phyloP scores from a whole-genome alignment of 768 basidiomycete genomes.

The Amanita subjunquillea region DNA sequence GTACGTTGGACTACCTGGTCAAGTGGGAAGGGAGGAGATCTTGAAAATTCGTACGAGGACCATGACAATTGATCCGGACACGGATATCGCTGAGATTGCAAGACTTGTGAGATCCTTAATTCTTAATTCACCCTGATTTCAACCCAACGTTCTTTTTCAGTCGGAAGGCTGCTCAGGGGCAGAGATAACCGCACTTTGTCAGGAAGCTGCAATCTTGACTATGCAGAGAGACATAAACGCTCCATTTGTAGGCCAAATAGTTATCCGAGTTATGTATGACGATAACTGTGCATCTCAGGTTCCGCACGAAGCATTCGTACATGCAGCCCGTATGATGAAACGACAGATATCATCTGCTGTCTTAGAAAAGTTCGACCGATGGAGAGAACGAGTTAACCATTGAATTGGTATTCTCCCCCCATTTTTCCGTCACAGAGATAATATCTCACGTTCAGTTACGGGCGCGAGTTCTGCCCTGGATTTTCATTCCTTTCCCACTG shows the following conservation, averaged over 20 bases:
- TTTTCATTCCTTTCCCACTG: no score
- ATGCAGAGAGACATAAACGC: constrained; percentile 85
- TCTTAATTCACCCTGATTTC: not conserved
- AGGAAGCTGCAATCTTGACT: constrained; percentile 88
- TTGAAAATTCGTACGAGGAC: constrained; percentile 62
- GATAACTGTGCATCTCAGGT: constrained; percentile 40
- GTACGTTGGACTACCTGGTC: constrained; percentile 89
- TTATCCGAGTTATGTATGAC: not conserved
- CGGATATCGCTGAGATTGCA: constrained; percentile 64
- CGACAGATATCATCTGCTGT: constrained; percentile 80
- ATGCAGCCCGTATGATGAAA: constrained; percentile 63
- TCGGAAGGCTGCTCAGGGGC: constrained; percentile 95
- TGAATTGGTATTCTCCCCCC: not conserved
- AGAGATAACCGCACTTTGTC: constrained; percentile 84
- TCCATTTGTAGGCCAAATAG: constrained; percentile 38
- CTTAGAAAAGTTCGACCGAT: constrained; percentile 58
- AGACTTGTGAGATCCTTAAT: constrained; percentile 37
- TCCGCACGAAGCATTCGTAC: constrained; percentile 57
- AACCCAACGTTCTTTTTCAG: constrained; percentile 27
- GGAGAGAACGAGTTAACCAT: constrained; percentile 28
- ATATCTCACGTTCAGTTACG: no score
- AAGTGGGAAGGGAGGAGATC: constrained; percentile 73
- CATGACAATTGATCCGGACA: constrained; percentile 71
- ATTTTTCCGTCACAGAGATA: not conserved
- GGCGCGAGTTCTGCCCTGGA: no score